Evolutionary conservation across 768 basidiomycete genomes (phyloP).

Genomic region (Ephemerocybe angulata): DNA sequence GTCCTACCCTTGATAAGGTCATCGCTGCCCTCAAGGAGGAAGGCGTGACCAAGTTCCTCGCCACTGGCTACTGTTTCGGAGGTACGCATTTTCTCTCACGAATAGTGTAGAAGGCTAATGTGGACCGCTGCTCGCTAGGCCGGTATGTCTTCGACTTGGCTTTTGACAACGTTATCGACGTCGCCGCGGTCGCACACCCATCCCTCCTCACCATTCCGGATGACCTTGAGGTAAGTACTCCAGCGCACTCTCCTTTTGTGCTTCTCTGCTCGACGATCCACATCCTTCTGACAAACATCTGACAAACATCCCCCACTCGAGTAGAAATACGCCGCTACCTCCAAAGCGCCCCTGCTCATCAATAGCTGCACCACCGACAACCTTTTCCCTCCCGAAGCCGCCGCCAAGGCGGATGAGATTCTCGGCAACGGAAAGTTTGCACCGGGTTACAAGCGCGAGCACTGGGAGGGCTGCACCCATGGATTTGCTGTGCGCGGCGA

Average conservation of each 20-base stretch:
- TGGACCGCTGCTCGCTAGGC: constrained; percentile 24
- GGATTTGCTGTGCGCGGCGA: constrained; percentile 55
- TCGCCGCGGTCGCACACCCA: constrained; percentile 53
- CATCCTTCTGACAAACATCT: not conserved
- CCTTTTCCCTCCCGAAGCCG: constrained; percentile 46
- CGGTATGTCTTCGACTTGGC: constrained; percentile 63
- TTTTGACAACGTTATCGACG: constrained; percentile 49
- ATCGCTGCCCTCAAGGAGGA: constrained; percentile 52
- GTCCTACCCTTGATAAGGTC: constrained; percentile 53
- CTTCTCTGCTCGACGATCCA: no score
- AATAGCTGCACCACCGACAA: constrained; percentile 57
- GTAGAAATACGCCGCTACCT: constrained; percentile 43
- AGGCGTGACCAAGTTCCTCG: constrained; percentile 56
- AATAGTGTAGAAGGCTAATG: not conserved
- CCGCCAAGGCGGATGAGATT: constrained; percentile 45
- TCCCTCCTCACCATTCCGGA: constrained; percentile 54
- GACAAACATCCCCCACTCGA: not conserved
- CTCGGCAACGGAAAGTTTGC: constrained; percentile 44
- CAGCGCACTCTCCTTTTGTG: no score
- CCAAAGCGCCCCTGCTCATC: constrained; percentile 60
- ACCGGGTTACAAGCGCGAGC: constrained; percentile 47
- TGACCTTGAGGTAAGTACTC: constrained; percentile 65
- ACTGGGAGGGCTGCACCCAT: constrained; percentile 47
- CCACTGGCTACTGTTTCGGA: constrained; percentile 70
- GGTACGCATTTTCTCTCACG: constrained; percentile 30